phyloP scores from a whole-genome alignment of 2,329 filamentous ascomycete genomes.

The Phialophora tarda region DNA sequence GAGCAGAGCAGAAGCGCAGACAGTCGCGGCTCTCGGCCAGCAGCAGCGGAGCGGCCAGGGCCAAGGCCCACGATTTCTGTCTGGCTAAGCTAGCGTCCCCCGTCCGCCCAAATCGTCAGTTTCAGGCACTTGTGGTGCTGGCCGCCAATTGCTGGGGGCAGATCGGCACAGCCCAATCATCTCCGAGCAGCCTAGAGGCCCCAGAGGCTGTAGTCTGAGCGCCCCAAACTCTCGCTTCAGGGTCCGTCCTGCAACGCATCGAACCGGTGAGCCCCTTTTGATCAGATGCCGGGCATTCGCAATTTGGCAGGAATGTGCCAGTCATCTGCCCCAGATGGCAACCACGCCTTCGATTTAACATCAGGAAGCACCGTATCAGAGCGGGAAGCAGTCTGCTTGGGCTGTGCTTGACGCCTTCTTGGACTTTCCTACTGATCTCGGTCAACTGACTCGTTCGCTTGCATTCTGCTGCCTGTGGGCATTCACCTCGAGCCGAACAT shows the following conservation, averaged over 20 bases:
- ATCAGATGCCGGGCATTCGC: conserved; percentile 13
- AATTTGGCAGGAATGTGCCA: conserved; percentile 17
- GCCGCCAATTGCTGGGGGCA: conserved; percentile 6
- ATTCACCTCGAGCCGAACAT: neutral
- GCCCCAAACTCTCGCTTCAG: conserved; percentile 17
- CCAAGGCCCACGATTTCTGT: neutral
- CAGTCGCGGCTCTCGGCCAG: neutral
- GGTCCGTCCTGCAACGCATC: conserved; percentile 5
- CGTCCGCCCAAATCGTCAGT: conserved; percentile 4
- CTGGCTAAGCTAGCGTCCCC: conserved; percentile 1
- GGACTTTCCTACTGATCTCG: conserved; percentile 9
- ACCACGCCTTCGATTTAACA: conserved; percentile 9
- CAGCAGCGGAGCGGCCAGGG: neutral
- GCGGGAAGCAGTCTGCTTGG: conserved; percentile 21
- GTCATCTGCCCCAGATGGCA: conserved; percentile 14
- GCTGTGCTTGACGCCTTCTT: conserved; percentile 5
- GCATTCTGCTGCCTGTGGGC: conserved; percentile 12
- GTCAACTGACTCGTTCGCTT: conserved; percentile 14
- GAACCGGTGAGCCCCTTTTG: conserved; percentile 21
- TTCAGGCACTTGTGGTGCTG: conserved; percentile 3
- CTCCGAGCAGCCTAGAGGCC: neutral
- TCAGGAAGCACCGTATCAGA: conserved; percentile 6
- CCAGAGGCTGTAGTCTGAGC: conserved; percentile 6
- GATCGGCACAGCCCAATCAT: conserved; percentile 20
- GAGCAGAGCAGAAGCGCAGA: neutral